Base-by-base conservation (phyloP, 2,329 filamentous ascomycete genomes). In the Cladosporium halotolerans region DNA sequence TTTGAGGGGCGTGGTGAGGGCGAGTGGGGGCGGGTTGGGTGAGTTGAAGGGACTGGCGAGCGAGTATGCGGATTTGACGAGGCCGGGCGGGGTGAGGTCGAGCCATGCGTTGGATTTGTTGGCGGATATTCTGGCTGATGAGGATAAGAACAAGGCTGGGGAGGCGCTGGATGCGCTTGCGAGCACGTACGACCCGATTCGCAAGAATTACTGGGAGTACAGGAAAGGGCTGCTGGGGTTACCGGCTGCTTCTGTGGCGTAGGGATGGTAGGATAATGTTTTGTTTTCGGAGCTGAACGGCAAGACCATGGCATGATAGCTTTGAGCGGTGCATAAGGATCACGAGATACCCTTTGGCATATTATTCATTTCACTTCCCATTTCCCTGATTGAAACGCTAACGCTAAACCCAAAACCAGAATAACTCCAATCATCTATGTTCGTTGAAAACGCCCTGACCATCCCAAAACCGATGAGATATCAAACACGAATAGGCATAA, bases 121-220 rank as follows among this genome's bases (percentile, higher is more conserved):
- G 57, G 86, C 85, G 1, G 86, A 90, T 59, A 79, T 86, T 33
- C 85, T 83, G 53, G 63, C 60, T 55, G 76, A 71, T 11, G 68
- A 72, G 54, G 70, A 74, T 42, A 77, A 69, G 59, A 77, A 79
- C 14, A 79, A 82, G 67, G 90, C 90, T 1, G 81, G 77, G 51
- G 71, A 82, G 65, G 89, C 86, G 56, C 71, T 96, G 63, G 79
- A 80, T 54, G 74, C 95, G 57, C 70, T 99, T 64, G 86, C 82
- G 45, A 83, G 86, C 65, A 91, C 85, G 74, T 99, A 90, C 79
- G 93, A 99, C 76, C 89, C 88, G 6, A 86, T 99, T 56, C 79
- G 93, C 54, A 85, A 84, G 59, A 92, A 91, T 59, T 99, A 96
- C 72, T 99, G 93, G 93, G 84, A 88, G 63, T 96, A 87, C 73